These are phyloP conservation scores for Noccaea bulbosa DNA, from an alignment of 345 rosid species.

Conservation along the genomic window DNA sequence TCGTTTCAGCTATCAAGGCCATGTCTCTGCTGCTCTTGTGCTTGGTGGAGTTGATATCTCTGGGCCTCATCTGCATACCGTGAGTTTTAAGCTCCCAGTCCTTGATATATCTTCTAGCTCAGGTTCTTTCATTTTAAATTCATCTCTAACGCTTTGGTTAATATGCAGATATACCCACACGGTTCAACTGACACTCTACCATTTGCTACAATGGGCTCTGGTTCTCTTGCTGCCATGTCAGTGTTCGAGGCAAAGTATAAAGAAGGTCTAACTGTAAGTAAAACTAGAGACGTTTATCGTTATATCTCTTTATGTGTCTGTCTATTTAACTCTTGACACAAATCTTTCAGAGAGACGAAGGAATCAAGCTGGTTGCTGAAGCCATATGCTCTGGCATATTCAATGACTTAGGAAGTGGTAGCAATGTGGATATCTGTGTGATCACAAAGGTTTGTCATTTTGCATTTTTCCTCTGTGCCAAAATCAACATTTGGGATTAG, in stretches of 20 bases:
- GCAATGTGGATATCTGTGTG: constrained; percentile 90
- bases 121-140: neutral
- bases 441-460: constrained; percentile 65
- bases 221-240: constrained; percentile 90
- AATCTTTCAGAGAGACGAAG: constrained; percentile 68
- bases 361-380: constrained; percentile 66
- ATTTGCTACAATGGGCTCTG: constrained; percentile 91
- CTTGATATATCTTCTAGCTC: constrained; percentile 5
- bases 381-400: constrained; percentile 84
- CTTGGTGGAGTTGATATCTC: constrained; percentile 89
- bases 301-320: neutral
- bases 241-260: constrained; percentile 77
- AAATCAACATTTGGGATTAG: constrained; percentile 1
- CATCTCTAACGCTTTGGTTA: neutral
- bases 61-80: constrained; percentile 86
- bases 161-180: constrained; percentile 76
- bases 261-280: constrained; percentile 81
- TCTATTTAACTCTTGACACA: neutral
- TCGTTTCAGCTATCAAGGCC: constrained; percentile 68
- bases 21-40: constrained; percentile 81
- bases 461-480: constrained; percentile 2
- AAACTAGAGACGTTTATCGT: neutral
- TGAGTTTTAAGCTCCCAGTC: constrained; percentile 44
- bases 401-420: constrained; percentile 88
- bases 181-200: constrained; percentile 89